Conservation (phyloP, 1,284 basidiomycete species). For the Wallemia ichthyophaga region DNA sequence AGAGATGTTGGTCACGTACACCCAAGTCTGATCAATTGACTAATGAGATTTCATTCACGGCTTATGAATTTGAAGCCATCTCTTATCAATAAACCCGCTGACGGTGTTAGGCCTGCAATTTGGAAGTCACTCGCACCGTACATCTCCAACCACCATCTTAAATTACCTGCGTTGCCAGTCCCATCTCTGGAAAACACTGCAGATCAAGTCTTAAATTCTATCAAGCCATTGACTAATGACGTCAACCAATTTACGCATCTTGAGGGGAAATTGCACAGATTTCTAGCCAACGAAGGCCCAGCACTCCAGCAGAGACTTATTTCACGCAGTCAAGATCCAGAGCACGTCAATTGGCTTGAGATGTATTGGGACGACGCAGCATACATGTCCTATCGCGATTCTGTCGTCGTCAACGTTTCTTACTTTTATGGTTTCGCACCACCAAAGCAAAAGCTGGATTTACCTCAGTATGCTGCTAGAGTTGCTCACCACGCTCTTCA, state of each 20-base stretch:
- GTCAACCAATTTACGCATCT: background rate
- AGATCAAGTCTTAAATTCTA: background rate
- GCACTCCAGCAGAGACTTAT: background rate
- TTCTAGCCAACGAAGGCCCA: background rate
- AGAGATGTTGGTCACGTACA: background rate
- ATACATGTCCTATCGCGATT: background rate
- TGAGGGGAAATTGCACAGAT: background rate
- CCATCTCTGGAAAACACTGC: background rate
- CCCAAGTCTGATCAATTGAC: background rate
- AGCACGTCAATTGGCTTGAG: background rate
- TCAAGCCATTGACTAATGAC: background rate
- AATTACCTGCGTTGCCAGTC: background rate
- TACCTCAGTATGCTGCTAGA: background rate
- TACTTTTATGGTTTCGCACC: background rate
- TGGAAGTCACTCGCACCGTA: background rate
- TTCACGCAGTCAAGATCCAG: background rate
- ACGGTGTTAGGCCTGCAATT: background rate
- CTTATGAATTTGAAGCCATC: background rate
- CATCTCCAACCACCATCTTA: background rate
- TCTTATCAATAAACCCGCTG: background rate
- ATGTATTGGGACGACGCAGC: background rate
- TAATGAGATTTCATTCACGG: background rate
- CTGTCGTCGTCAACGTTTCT: background rate
- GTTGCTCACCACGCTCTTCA: background rate
- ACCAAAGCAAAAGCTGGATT: background rate